A percentile compares a stretch with the other conserved stretches of the same genome.
These are phyloP conservation scores for Conringia planisiliqua DNA, from an alignment of 345 rosid genomes.

Conservation along the genomic window DNA sequence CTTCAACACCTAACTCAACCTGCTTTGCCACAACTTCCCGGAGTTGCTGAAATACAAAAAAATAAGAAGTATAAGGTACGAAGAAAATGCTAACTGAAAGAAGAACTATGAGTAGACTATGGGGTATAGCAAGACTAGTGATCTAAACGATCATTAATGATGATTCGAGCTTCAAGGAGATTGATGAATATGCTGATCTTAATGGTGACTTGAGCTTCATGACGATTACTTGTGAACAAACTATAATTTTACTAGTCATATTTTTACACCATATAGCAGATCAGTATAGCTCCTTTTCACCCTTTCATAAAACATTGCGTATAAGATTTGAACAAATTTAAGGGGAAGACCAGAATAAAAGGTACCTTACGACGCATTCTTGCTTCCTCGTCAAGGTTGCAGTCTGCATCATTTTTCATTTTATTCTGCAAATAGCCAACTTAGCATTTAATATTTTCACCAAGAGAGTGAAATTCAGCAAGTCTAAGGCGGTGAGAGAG, in stretches of 20 bases:
- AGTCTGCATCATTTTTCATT: conserved; percentile 28
- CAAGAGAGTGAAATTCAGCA: not conserved
- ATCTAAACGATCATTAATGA: not conserved
- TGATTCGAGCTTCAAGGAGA: not conserved
- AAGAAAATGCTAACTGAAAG: not conserved
- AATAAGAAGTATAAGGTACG: not conserved
- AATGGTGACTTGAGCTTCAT: not conserved
- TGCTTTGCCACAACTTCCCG: conserved; percentile 86
- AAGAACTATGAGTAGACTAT: not conserved
- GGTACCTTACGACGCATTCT: conserved; percentile 66
- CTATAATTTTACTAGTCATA: not conserved
- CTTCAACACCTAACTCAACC: conserved; percentile 85
- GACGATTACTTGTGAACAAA: not conserved
- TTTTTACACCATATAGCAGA: not conserved
- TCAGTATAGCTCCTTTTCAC: not conserved
- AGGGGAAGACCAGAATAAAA: conserved; percentile 8
- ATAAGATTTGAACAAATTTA: not conserved
- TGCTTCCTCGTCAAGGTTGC: conserved; percentile 42
- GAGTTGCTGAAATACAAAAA: conserved; percentile 63
- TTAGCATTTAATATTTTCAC: conserved; percentile 17
- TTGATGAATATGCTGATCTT: not conserved
- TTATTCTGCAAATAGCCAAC: conserved; percentile 46
- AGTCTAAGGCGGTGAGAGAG: conserved; percentile 5
- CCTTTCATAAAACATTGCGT: not conserved
- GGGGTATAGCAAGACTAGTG: not conserved